Evolutionary conservation across 768 basidiomycete species (phyloP), one percentile per base, ranked within the genome.

Genomic region (Tulasnella sp.): DNA sequence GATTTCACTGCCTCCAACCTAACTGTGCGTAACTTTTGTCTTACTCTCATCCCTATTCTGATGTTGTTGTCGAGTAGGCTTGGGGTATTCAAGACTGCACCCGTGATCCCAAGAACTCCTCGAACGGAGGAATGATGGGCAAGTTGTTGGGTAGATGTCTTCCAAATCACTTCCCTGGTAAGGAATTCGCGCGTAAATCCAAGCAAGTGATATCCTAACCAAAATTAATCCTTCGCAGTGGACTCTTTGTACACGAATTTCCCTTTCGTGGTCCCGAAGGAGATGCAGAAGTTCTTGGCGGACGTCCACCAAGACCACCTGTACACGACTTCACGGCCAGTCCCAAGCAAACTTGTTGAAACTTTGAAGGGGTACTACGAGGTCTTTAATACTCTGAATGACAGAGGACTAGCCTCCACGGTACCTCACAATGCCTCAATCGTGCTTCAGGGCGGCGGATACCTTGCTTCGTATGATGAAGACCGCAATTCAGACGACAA

Each of bases 241-340:
- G n/a, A n/a, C n/a, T n/a, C n/a, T n/a, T n/a, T n/a, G n/a, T n/a
- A n/a, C n/a, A n/a, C n/a, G n/a, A 61, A 92, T 82, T 95, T 95
- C 88, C 93, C 94, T 18, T 91, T 96, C 87, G 82, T 92, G 81
- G 88, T 88, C 5, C 93, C 93, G 46, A 81, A 81, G 20, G 83
- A 80, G 77, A 87, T 91, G 86, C 82, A 87, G 79, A 80, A 83
- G 2, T 82, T 83, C 73, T 81, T 92, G 78, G 79, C 78, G 55
- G 82, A 85, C 70, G 82, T 82, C 74, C n/a, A n/a, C n/a, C n/a
- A n/a, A 80, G 82, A 11, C 75, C 84, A 7, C 85, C 85, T 61
- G 79, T 94, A 93, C 81, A 84, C 82, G 16, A 92, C 91, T 88
- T 83, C 82, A 23, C 85, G 89, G n/a, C 92, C 79, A 23, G 16